These are phyloP conservation scores for Setomelanomma holmii DNA, from an alignment of 2,329 filamentous ascomycete species.

Conservation along the genomic window DNA sequence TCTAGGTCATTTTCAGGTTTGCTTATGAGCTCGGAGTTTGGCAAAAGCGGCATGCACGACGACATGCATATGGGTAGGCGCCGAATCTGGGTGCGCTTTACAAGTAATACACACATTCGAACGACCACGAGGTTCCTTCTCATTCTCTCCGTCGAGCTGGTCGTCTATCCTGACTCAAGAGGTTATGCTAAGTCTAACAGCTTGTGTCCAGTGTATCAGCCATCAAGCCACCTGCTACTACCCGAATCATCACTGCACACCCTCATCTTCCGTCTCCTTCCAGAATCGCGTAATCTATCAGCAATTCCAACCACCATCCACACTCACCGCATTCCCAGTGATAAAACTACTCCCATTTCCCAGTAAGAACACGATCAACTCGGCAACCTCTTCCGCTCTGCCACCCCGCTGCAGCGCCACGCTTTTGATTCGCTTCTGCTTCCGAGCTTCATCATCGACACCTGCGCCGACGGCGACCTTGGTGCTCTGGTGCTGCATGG, in stretches of 20 bases:
- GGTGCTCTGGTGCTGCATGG: slow-evolving; percentile 23
- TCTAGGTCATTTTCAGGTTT: slow-evolving; percentile 1
- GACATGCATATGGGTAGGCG: slow-evolving; percentile 11
- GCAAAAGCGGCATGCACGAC: slow-evolving; percentile 10
- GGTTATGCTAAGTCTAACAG: too few species aligned
- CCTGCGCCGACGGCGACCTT: background rate
- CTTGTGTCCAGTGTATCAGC: too few species aligned
- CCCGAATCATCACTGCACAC: too few species aligned
- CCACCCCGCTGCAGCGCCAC: slow-evolving; percentile 27
- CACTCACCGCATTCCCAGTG: slow-evolving; percentile 53
- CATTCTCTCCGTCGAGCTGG: too few species aligned
- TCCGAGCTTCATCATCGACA: background rate
- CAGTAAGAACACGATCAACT: slow-evolving; percentile 55
- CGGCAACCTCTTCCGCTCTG: slow-evolving; percentile 43
- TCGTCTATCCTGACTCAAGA: too few species aligned
- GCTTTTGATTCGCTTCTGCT: background rate
- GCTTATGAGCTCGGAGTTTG: slow-evolving; percentile 12
- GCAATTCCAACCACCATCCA: slow-evolving; percentile 56
- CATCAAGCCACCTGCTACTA: too few species aligned
- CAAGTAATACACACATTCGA: slow-evolving; percentile 8
- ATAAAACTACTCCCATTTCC: slow-evolving; percentile 55
- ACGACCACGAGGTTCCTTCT: too few species aligned
- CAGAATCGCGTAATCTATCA: too few species aligned
- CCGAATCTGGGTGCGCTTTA: slow-evolving; percentile 5
- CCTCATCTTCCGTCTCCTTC: too few species aligned